Evolutionary conservation across 1,284 basidiomycete species (phyloP), one percentile per base, ranked within the genome.

Genomic region (Uromyces viciae-fabae): DNA sequence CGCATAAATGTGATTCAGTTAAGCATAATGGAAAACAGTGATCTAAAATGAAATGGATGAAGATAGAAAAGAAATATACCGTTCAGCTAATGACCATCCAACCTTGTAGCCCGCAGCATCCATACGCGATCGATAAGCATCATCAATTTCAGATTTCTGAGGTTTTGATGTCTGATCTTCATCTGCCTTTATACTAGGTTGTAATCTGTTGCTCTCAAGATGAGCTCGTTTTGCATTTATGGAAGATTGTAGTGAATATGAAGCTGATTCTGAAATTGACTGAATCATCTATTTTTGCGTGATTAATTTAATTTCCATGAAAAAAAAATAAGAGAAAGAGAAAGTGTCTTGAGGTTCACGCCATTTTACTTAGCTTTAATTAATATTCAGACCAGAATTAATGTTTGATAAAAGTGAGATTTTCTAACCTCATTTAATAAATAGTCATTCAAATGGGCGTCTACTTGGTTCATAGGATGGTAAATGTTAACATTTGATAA

Each of bases 61-160:
- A 31, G 28, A 25, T 33, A 46, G 43, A 36, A 49, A 56, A 64
- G 46, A 36, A 14, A 52, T 14, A 68, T 2, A 80, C 78, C 69
- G 62, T 81, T 81, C 78, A 54, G 78, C 69, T 9, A 81, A 66
- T 28, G 69, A 58, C 52, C 69, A 81, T 64, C 78, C 78, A 40
- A 81, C 69, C n/a, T 74, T 81, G 33, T 81, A 81, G n/a, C 78
- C 78, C 28, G 69, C 58, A 8, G 56, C 49, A 74, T 81, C 78
- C 69, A 81, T 66, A 9, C 69, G 46, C 22, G 64, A 52, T 31
- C 43, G 58, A 66, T 62, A 42, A 38, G 56, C 54, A 66, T 81
- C 78, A 38, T 81, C 69, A 11, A 81, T 33, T 15, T 74, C 69
- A 36, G 0, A n/a, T 38, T 73, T 73, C 38, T 56, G 69, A n/a